Evolutionary conservation across 2,329 filamentous ascomycete genomes (phyloP).

Genomic region (Teratosphaeria pseudoeucalypti): DNA sequence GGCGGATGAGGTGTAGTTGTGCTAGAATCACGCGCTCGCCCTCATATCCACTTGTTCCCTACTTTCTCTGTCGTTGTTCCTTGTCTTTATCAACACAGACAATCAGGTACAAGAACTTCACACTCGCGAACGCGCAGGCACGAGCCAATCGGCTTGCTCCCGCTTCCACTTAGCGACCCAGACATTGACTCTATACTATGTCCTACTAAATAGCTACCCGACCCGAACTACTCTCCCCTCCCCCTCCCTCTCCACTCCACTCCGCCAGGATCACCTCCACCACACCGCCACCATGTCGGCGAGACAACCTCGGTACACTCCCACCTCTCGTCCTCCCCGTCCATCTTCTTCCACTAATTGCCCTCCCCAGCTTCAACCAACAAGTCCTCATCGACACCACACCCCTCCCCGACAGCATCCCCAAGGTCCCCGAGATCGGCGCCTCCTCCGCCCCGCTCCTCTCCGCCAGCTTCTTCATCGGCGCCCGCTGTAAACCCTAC

Average conservation of each 20-base stretch:
- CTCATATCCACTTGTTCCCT: not conserved
- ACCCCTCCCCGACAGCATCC: slow-evolving; percentile 83
- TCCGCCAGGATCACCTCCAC: not conserved
- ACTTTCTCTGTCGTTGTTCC: not conserved
- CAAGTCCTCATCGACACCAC: slow-evolving; percentile 89
- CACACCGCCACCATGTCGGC: slow-evolving; percentile 44
- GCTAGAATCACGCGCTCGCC: not conserved
- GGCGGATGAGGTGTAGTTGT: not conserved
- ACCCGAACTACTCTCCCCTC: not conserved
- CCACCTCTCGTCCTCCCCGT: not conserved
- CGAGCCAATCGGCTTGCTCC: slow-evolving; percentile 11
- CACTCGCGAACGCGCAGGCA: not conserved
- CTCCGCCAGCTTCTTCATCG: slow-evolving; percentile 93
- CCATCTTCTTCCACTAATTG: not conserved
- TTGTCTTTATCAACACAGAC: not conserved
- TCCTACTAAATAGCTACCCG: not conserved
- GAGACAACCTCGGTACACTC: slow-evolving; percentile 49
- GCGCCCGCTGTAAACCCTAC: slow-evolving; percentile 84
- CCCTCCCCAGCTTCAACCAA: slow-evolving; percentile 74
- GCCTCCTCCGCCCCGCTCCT: slow-evolving; percentile 84
- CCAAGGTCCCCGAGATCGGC: slow-evolving; percentile 86
- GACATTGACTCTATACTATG: not conserved
- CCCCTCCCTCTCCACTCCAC: not conserved
- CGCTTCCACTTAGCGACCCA: slow-evolving; percentile 1
- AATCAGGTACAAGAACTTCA: not conserved